phyloP scores from a whole-genome alignment of 1,284 basidiomycete species.

The Termitomyces sp. region DNA sequence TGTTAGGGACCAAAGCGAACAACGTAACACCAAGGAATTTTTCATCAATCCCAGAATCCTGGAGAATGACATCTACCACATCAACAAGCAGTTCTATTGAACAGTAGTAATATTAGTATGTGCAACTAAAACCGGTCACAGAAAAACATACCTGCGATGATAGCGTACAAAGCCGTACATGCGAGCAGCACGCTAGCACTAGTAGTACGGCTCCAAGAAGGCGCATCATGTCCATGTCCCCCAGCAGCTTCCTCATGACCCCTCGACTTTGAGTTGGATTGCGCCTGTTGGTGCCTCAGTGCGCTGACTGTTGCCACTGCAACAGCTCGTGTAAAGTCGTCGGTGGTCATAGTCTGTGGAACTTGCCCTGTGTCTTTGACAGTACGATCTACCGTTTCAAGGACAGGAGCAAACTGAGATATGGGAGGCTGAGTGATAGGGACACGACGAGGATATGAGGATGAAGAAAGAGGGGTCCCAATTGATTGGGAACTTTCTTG shows the following conservation, averaged over 20 bases:
- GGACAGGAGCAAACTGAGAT: slow-evolving; percentile 56
- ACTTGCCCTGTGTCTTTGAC: slow-evolving; percentile 62
- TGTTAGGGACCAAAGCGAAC: slow-evolving; percentile 97
- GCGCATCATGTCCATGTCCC: slow-evolving; percentile 80
- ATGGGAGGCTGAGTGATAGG: slow-evolving; percentile 49
- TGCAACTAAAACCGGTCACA: background rate
- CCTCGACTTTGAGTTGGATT: slow-evolving; percentile 36
- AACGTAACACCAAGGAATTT: slow-evolving; percentile 97
- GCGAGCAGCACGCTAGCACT: slow-evolving; percentile 84
- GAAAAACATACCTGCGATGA: slow-evolving; percentile 82
- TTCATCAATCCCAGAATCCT: slow-evolving; percentile 93
- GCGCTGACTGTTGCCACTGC: slow-evolving; percentile 88
- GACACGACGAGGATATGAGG: slow-evolving; percentile 38
- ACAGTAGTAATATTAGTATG: slow-evolving; percentile 6
- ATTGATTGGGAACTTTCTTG: slow-evolving; percentile 16
- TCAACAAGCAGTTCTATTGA: slow-evolving; percentile 84
- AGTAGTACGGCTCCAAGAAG: slow-evolving; percentile 86
- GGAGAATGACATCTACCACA: slow-evolving; percentile 91
- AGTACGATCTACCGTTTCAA: slow-evolving; percentile 74
- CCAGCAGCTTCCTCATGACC: slow-evolving; percentile 41
- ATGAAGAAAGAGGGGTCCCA: slow-evolving; percentile 27
- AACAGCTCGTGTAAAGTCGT: slow-evolving; percentile 88
- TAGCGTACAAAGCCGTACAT: slow-evolving; percentile 92
- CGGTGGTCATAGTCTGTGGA: slow-evolving; percentile 67
- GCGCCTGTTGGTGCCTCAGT: slow-evolving; percentile 62